These are phyloP conservation scores for Yamadazyma triangularis DNA, from an alignment of 1,139 yeast species.

Conservation along the genomic window DNA sequence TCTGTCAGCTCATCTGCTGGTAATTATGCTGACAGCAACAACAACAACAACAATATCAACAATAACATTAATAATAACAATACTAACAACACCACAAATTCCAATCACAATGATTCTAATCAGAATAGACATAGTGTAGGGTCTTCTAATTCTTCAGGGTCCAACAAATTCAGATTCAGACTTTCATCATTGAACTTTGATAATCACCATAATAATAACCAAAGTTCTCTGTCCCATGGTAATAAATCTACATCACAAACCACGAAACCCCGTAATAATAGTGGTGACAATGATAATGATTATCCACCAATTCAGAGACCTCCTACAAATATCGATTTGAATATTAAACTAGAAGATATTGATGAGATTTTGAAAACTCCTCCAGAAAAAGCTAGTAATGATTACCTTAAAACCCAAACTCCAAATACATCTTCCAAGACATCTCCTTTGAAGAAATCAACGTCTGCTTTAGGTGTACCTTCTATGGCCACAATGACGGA, in stretches of 20 bases:
- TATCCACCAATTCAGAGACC: background rate
- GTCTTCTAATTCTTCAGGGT: conserved; percentile 10
- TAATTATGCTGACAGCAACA: no score
- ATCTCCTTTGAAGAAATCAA: conserved; percentile 8
- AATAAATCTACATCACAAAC: background rate
- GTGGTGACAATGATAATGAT: background rate
- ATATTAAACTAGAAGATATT: conserved; percentile 49
- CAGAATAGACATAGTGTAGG: conserved; percentile 15
- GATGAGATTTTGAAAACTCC: conserved; percentile 45
- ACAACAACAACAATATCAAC: no score
- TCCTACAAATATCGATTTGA: conserved; percentile 29
- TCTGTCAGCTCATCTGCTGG: conserved; percentile 3
- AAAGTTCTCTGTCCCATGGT: background rate
- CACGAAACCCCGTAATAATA: background rate
- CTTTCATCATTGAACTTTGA: conserved; percentile 34
- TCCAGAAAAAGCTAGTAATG: conserved; percentile 1
- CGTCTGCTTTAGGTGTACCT: conserved; percentile 3
- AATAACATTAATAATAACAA: no score
- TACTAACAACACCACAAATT: background rate
- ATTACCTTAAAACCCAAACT: conserved; percentile 2
- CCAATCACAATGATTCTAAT: conserved; percentile 3
- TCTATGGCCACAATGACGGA: background rate
- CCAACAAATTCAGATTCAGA: conserved; percentile 31
- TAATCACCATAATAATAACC: conserved; percentile 14
- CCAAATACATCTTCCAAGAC: conserved; percentile 1